These are phyloP conservation scores for Ascochyta clinopodiicola DNA, from an alignment of 2,329 filamentous ascomycete species.

Conservation along the genomic window DNA sequence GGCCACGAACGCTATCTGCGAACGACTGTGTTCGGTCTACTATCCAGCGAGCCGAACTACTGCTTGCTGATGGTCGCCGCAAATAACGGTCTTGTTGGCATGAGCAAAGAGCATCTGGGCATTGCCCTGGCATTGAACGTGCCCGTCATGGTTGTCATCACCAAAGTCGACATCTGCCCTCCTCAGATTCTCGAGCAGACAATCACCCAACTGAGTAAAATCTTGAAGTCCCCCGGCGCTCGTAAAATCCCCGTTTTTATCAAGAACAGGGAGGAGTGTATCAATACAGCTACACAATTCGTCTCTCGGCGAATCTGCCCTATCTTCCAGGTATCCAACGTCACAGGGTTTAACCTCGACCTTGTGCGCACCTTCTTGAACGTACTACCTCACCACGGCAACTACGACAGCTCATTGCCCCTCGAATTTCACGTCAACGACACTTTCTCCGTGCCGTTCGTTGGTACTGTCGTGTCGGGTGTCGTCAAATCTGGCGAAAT, in stretches of 20 bases:
- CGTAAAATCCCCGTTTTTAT: slow-evolving; percentile 97
- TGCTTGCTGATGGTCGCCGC: slow-evolving; percentile 98
- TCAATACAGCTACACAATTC: slow-evolving; percentile 95
- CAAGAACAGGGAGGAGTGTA: slow-evolving; percentile 86
- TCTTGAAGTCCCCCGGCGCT: slow-evolving; percentile 91
- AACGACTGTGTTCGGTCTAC: slow-evolving; percentile 93
- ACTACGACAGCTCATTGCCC: slow-evolving; percentile 82
- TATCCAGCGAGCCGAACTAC: slow-evolving; percentile 96
- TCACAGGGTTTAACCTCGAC: slow-evolving; percentile 89
- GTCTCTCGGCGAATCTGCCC: slow-evolving; percentile 95
- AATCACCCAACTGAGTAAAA: slow-evolving; percentile 86
- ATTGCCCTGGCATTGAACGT: slow-evolving; percentile 95
- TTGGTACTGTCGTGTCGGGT: slow-evolving; percentile 93
- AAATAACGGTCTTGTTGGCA: slow-evolving; percentile 95
- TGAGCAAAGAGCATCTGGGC: slow-evolving; percentile 97
- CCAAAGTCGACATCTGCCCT: slow-evolving; percentile 98
- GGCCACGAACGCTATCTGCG: slow-evolving; percentile 95
- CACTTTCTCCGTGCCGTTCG: slow-evolving; percentile 96
- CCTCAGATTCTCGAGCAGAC: slow-evolving; percentile 95
- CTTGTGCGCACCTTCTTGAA: slow-evolving; percentile 93
- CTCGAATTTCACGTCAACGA: slow-evolving; percentile 98
- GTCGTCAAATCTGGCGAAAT: slow-evolving; percentile 85
- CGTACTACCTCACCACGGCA: slow-evolving; percentile 91
- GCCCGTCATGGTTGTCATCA: slow-evolving; percentile 96
- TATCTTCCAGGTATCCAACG: slow-evolving; percentile 97